These are phyloP conservation scores for Sarocladiaceae sp. DNA, from an alignment of 2,329 filamentous ascomycete species.

Conservation along the genomic window DNA sequence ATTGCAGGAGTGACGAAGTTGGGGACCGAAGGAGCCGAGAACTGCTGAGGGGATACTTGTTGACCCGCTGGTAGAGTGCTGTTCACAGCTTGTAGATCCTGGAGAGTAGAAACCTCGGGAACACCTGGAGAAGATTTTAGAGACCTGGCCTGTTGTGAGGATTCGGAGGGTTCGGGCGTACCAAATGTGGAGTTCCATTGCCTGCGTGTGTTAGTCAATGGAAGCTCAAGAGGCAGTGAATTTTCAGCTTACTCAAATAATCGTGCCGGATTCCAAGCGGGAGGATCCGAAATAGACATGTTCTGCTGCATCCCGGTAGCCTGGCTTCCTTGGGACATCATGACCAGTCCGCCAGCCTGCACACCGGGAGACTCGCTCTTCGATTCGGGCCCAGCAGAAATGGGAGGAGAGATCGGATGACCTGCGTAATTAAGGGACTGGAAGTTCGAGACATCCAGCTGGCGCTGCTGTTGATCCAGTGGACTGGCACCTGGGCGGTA, in stretches of 20 bases:
- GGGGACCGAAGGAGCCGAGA: constrained; percentile 45
- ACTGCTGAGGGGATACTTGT: constrained; percentile 43
- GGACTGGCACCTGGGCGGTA: constrained; percentile 37
- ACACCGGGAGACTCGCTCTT: constrained; percentile 71
- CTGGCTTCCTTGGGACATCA: constrained; percentile 60
- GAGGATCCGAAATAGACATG: constrained; percentile 56
- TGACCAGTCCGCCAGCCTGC: constrained; percentile 54
- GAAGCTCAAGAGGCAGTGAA: constrained; percentile 1
- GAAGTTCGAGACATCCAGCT: constrained; percentile 45
- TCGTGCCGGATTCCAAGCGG: constrained; percentile 75
- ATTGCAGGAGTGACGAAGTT: constrained; percentile 63
- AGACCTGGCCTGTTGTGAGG: constrained; percentile 38
- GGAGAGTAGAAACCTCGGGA: constrained; percentile 46
- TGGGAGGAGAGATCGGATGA: constrained; percentile 74
- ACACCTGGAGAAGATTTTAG: constrained; percentile 49
- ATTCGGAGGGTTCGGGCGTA: constrained; percentile 43
- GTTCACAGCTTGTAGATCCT: constrained; percentile 45
- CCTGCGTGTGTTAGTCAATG: constrained; percentile 44
- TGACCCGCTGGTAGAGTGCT: constrained; percentile 38
- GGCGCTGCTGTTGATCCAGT: constrained; percentile 37
- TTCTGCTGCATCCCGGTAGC: constrained; percentile 44
- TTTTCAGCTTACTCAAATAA: constrained; percentile 86
- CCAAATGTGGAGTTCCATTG: constrained; percentile 96
- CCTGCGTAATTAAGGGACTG: constrained; percentile 60
- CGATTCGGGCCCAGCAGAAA: constrained; percentile 65